Base-by-base conservation (phyloP, 768 basidiomycete genomes). In the Phallus indusiatus region DNA sequence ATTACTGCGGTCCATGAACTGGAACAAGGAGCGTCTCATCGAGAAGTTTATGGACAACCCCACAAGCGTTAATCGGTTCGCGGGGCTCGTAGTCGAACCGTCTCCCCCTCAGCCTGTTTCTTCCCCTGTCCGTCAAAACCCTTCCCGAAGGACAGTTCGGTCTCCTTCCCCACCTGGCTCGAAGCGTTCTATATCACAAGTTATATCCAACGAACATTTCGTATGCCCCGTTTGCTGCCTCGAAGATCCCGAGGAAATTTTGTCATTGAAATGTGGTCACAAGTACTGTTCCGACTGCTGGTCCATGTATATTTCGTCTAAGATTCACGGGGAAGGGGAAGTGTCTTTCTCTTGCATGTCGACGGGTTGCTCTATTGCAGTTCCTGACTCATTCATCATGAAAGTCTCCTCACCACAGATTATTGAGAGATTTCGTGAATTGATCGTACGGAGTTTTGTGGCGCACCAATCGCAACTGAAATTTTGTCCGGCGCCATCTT, bases 21-120 rank as follows among this genome's bases (percentile, higher is more conserved):
- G 96, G 96, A 98, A 98, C 78, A 91, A 90, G 68, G 96, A 99
- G 70, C 85, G 86, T 58, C 80, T 99, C 20, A 91, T 93, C 64
- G 95, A 98, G 74, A 88, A 90, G 70, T 98, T 91, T 73, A 96
- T 96, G 93, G 95, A 97, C 66, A 89, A 92, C 61, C 82, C 90
- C 0, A 76, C 83, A 18, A 73, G 75, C 8, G 80, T 94, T 16
- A 81, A 86, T 28, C 77, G 82, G 24, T 80, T 82, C 7, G 92
- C 94, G 0, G 96, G 95, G 3, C 78, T 88, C 64, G 47, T 61
- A 18, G 55, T 59, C 35, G 48, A 57, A 35, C 76, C 71, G 54
- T 75, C 67, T 2, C 64, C 72, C 9, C 65, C 69, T 22, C 56
- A 68, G 21, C 73, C 1, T 68, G 71, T 16, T 73, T 74, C 53